These are phyloP conservation scores for Porodaedalea pini DNA, from an alignment of 1,284 basidiomycete genomes.

Conservation along the genomic window DNA sequence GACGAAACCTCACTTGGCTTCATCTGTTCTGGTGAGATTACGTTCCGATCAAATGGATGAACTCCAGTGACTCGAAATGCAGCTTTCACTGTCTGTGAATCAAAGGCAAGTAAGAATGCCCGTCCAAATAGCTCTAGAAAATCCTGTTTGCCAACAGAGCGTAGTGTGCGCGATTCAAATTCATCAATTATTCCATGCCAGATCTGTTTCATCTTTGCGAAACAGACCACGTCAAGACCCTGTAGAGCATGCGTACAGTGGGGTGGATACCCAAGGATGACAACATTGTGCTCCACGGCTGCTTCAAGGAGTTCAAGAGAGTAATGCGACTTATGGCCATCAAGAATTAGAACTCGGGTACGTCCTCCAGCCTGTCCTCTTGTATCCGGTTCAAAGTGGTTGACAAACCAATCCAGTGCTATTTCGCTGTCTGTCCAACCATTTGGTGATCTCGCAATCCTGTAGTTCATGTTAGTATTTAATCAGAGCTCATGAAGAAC, in stretches of 20 bases:
- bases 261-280: no score
- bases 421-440: conserved; percentile 30
- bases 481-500: not conserved
- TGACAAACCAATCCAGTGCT: conserved; percentile 30
- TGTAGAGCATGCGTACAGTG: no score
- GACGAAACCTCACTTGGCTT: conserved; percentile 23
- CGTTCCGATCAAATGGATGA: conserved; percentile 26
- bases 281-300: no score
- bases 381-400: conserved; percentile 35
- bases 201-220: conserved; percentile 28
- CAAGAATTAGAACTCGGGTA: conserved; percentile 32
- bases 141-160: conserved; percentile 27
- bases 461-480: not conserved
- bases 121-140: conserved; percentile 28
- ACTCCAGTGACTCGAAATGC: conserved; percentile 33
- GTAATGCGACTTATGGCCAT: conserved; percentile 41
- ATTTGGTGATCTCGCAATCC: not conserved
- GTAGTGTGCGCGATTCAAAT: conserved; percentile 22
- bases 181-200: conserved; percentile 22
- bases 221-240: conserved; percentile 39
- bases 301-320: conserved; percentile 32
- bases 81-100: conserved; percentile 21
- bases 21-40: conserved; percentile 18
- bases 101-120: conserved; percentile 28
- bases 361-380: conserved; percentile 31